These are phyloP conservation scores for Dillenia turbinata DNA, from an alignment of 164 flowering plant species.

Conservation along the genomic window DNA sequence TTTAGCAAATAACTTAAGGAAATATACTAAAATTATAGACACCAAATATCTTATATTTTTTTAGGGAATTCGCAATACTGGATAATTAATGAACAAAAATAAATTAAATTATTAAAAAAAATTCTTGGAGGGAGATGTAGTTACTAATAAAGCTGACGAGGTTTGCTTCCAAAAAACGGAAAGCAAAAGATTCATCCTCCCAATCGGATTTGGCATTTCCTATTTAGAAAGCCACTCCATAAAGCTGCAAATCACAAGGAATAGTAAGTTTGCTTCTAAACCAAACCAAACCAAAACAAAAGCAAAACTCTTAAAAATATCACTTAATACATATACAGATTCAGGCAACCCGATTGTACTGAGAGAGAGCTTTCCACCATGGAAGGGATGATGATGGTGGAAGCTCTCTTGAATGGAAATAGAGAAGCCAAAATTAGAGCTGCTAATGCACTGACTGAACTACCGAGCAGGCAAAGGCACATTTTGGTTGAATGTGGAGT, in stretches of 20 bases:
- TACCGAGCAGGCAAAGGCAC: constrained; percentile 29
- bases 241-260: constrained; percentile 15
- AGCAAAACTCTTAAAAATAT: constrained; percentile 5
- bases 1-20: too few species aligned
- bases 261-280: constrained; percentile 27
- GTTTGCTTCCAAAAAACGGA: constrained; percentile 35
- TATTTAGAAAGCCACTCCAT: constrained; percentile 4
- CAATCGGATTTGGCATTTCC: constrained; percentile 17
- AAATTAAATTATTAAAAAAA: too few species aligned
- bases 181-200: constrained; percentile 28
- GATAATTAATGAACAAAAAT: too few species aligned
- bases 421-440: constrained; percentile 34
- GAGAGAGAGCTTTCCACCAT: not conserved
- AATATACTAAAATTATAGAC: too few species aligned
- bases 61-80: too few species aligned
- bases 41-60: too few species aligned
- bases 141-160: not conserved
- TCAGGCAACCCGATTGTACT: not conserved
- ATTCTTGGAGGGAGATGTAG: too few species aligned
- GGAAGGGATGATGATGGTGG: constrained; percentile 11
- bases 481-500: constrained; percentile 32
- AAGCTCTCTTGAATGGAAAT: constrained; percentile 27
- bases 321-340: constrained; percentile 8
- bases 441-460: constrained; percentile 25
- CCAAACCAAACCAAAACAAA: constrained; percentile 32